Base-by-base conservation (phyloP, 169 alveolate genomes). In the Babesia bigemina region DNA sequence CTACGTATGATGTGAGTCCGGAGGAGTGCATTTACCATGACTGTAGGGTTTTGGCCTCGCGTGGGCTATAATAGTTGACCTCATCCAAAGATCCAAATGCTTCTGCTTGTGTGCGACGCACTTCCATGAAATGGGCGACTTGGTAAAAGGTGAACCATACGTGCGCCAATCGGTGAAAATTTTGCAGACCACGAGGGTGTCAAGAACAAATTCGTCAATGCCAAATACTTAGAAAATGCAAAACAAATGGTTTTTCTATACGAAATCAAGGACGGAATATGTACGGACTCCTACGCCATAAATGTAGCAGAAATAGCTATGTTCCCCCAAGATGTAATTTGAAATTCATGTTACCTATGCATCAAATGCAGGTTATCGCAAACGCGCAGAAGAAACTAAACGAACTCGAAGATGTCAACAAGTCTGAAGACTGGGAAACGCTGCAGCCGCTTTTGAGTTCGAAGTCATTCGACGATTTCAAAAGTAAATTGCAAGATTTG, bases 101-200 rank as follows among this genome's bases (percentile, higher is more conserved):
- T 96, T 92, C 88, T 95, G 98, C 59, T 87, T 98, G 39, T 98
- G 97, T 79, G 99, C 99, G 16, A 98, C 99, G 12, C 99, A 98
- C 86, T 98, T 98, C 87, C 98, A 95, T 75, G 99, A 98, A 84
- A 91, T 98, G 92, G 96, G 98, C 11, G 85, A 90, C n/a, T 85
- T 96, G 84, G 97, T 93, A 61, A 88, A 84, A 74, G 92, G 71
- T 59, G 86, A 63, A 85, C 91, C 16, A 67, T 79, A 69, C 76
- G 89, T 75, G 75, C 26, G 39, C 19, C 74, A 26, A 33, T 33
- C 39, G 10, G 2, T 4, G 21, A 44, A 14, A 26, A 3, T 7
- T 26, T n/a, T 61, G 16, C 89, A 75, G 94, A 94, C 77, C 94
- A 95, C 39, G 87, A 90, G 75, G 93, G 98, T 74, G 88, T 92